Percentiles rank a stretch among this genome's conserved stretches.
Evolutionary conservation across 176 grass and related monocot species (phyloP).

Genomic region (Oryza longistaminata): DNA sequence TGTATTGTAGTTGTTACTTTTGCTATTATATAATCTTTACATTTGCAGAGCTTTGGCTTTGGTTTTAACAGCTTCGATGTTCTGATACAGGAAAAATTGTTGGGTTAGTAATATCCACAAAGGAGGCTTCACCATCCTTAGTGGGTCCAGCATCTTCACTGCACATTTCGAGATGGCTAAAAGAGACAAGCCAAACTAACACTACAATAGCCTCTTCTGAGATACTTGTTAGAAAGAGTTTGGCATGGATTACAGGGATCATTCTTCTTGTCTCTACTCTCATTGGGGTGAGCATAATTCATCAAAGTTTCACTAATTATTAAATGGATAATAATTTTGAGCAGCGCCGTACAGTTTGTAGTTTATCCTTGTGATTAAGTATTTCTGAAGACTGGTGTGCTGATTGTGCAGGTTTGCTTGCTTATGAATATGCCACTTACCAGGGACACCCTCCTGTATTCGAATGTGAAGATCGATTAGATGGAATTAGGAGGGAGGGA

Average conservation of each 20-base stretch:
- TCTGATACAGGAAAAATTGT: conserved; percentile 71
- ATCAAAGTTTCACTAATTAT: not conserved
- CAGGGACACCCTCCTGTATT: conserved; percentile 91
- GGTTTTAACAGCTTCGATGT: not conserved
- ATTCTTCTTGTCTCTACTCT: conserved; percentile 87
- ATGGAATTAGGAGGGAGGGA: not conserved
- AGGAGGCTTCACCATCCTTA: conserved; percentile 43
- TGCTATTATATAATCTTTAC: not conserved
- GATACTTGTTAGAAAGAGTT: conserved; percentile 64
- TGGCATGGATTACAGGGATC: conserved; percentile 92
- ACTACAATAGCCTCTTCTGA: conserved; percentile 23
- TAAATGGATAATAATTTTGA: not conserved
- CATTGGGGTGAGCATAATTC: conserved; percentile 73
- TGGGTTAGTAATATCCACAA: conserved; percentile 60
- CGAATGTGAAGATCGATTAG: conserved; percentile 94
- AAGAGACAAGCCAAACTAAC: conserved; percentile 56
- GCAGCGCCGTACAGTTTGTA: not conserved
- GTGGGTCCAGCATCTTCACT: conserved; percentile 62
- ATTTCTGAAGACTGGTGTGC: conserved; percentile 4
- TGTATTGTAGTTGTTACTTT: conserved; percentile 17
- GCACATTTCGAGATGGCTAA: conserved; percentile 65
- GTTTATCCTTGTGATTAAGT: not conserved
- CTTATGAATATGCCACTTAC: conserved; percentile 90
- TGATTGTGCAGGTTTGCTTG: conserved; percentile 68
- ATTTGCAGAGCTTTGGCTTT: not conserved